phyloP scores from a whole-genome alignment of 129 eudicot genomes.

The Ambrosia artemisiifolia region DNA sequence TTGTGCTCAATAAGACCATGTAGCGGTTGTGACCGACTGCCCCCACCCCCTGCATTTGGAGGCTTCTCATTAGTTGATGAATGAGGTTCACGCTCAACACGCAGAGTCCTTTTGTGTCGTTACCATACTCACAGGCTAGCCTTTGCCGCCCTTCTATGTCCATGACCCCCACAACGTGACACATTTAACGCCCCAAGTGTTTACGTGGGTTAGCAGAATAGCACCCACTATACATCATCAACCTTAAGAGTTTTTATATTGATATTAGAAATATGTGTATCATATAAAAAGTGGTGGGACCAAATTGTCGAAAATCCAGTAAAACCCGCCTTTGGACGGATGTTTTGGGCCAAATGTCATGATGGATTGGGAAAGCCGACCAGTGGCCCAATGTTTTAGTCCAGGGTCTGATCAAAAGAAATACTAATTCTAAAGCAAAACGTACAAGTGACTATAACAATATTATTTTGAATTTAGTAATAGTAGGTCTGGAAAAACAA shows the following conservation, averaged over 20 bases:
- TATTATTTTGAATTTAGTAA: neutral
- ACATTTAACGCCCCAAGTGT: too few relatives aligned
- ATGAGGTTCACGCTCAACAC: too few relatives aligned
- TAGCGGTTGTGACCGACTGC: too few relatives aligned
- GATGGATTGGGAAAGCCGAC: conserved; percentile 28
- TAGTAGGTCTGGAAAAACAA: conserved; percentile 13
- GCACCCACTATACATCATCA: too few relatives aligned
- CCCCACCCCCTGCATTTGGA: too few relatives aligned
- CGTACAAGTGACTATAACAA: neutral
- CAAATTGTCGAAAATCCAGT: neutral
- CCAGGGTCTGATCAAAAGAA: neutral
- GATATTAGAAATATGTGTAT: neutral
- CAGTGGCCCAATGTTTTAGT: conserved; percentile 16
- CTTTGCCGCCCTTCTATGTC: too few relatives aligned
- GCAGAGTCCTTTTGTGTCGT: too few relatives aligned
- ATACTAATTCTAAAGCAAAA: neutral
- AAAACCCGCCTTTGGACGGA: conserved; percentile 26
- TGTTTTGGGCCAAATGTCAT: conserved; percentile 29
- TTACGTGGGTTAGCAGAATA: too few relatives aligned
- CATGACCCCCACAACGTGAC: too few relatives aligned
- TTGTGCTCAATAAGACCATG: too few relatives aligned
- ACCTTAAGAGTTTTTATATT: neutral
- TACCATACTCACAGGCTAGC: too few relatives aligned
- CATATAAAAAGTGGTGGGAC: neutral
- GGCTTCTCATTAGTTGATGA: too few relatives aligned